A percentile compares a stretch with the other conserved stretches of the same genome.
These are phyloP conservation scores for Phytophthora sansomeana DNA, from an alignment of 352 stramenopile species.

Conservation along the genomic window DNA sequence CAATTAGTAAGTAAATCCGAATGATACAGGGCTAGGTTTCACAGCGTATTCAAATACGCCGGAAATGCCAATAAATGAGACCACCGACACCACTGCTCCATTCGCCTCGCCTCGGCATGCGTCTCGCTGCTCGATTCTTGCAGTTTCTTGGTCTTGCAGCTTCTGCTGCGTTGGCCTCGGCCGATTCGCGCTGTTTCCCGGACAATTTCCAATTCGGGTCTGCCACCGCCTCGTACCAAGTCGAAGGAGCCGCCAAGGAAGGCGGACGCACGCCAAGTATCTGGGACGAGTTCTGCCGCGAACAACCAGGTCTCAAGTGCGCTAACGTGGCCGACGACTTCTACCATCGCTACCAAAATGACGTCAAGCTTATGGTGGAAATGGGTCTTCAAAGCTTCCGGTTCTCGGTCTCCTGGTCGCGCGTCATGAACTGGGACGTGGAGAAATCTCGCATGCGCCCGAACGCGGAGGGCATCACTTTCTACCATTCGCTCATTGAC, in stretches of 20 bases:
- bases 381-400: slow-evolving; percentile 90
- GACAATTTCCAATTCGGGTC: no score
- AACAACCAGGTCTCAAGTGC: slow-evolving; percentile 60
- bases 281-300: slow-evolving; percentile 36
- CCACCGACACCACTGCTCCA: slow-evolving; percentile 31
- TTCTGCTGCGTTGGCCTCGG: no score
- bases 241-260: no score
- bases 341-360: slow-evolving; percentile 85
- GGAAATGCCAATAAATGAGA: no score
- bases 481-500: slow-evolving; percentile 44
- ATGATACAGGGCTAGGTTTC: neutral
- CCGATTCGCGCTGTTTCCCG: neutral
- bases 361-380: slow-evolving; percentile 89
- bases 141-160: slow-evolving; percentile 35
- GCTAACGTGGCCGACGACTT: slow-evolving; percentile 92
- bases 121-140: slow-evolving; percentile 7
- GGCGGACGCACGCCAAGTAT: no score
- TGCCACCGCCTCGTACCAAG: no score
- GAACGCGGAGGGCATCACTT: slow-evolving; percentile 38
- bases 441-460: slow-evolving; percentile 21
- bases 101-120: neutral
- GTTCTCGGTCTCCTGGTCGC: no score
- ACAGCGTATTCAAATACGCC: neutral
- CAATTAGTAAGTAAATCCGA: neutral
- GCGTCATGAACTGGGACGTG: slow-evolving; percentile 40